Conservation (phyloP, 768 basidiomycete genomes). For the Suillus subaureus region DNA sequence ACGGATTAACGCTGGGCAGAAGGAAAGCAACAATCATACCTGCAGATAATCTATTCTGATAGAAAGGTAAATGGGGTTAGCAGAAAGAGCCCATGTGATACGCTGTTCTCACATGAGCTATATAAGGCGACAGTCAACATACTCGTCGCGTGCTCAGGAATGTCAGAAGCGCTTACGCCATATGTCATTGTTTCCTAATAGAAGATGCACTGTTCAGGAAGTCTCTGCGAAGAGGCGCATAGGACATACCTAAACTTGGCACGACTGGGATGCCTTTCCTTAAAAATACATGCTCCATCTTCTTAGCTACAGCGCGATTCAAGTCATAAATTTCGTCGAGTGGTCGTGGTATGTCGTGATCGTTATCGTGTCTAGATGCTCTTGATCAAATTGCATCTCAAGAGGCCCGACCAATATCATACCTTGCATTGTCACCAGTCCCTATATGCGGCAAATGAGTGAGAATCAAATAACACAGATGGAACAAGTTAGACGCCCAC, state of each 20-base stretch:
- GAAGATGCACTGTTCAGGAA: constrained; percentile 2
- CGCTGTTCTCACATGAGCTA: constrained; percentile 57
- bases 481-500: constrained; percentile 40
- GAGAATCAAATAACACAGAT: neutral
- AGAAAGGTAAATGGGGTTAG: constrained; percentile 10
- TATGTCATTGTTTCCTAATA: constrained; percentile 84
- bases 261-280: constrained; percentile 74
- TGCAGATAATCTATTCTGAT: constrained; percentile 65
- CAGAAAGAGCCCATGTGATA: constrained; percentile 8
- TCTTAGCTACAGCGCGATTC: constrained; percentile 66
- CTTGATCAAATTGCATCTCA: neutral
- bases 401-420: constrained; percentile 2
- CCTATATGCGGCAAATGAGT: constrained; percentile 38
- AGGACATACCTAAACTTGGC: constrained; percentile 67
- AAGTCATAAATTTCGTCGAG: constrained; percentile 74
- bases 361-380: constrained; percentile 73
- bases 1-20: constrained; percentile 6
- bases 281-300: constrained; percentile 73
- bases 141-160: constrained; percentile 12
- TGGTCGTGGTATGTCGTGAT: constrained; percentile 75
- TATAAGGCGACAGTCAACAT: constrained; percentile 18
- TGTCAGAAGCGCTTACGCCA: constrained; percentile 63
- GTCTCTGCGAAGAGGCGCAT: neutral
- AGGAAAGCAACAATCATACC: constrained; percentile 37
- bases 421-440: constrained; percentile 80